A percentile compares a stretch with the other conserved stretches of the same genome.
Conservation (phyloP, 768 basidiomycete genomes). For the Coprinopsis sp. region DNA sequence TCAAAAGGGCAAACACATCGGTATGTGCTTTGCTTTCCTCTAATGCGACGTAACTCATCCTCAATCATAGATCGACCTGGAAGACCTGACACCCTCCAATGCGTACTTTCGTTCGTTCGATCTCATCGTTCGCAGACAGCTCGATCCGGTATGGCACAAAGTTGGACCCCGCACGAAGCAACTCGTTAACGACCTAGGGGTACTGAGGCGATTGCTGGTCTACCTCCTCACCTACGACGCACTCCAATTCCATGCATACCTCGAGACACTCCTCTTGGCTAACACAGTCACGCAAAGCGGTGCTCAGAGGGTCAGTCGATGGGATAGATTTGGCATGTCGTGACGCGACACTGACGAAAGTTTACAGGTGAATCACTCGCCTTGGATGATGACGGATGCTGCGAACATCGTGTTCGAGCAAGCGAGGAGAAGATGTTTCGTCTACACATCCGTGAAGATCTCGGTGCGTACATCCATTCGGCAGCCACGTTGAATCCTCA, state of each 20-base stretch:
- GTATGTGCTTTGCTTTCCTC: slow-evolving; percentile 29
- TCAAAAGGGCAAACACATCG: slow-evolving; percentile 79
- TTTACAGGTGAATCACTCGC: slow-evolving; percentile 71
- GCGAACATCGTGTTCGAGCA: slow-evolving; percentile 81
- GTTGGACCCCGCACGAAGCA: slow-evolving; percentile 91
- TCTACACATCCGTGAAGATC: too few species aligned
- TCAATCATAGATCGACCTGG: slow-evolving; percentile 75
- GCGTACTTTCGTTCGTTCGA: slow-evolving; percentile 95
- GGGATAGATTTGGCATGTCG: too few species aligned
- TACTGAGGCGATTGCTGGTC: slow-evolving; percentile 73
- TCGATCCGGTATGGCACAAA: slow-evolving; percentile 96
- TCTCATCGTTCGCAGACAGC: slow-evolving; percentile 76
- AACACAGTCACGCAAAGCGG: slow-evolving; percentile 45
- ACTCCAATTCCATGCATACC: slow-evolving; percentile 84
- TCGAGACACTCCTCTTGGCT: slow-evolving; percentile 79
- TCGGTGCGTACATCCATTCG: too few species aligned
- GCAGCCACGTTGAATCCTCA: slow-evolving; percentile 35
- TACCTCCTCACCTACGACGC: slow-evolving; percentile 90
- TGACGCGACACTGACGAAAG: too few species aligned
- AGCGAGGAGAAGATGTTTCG: slow-evolving; percentile 84
- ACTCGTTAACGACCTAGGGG: slow-evolving; percentile 83
- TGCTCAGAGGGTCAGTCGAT: too few species aligned
- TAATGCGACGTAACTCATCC: neutral
- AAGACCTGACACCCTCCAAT: slow-evolving; percentile 88
- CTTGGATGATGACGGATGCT: slow-evolving; percentile 90